These are phyloP conservation scores for Juncus effusus DNA, from an alignment of 176 grass and related monocot genomes.

Conservation along the genomic window DNA sequence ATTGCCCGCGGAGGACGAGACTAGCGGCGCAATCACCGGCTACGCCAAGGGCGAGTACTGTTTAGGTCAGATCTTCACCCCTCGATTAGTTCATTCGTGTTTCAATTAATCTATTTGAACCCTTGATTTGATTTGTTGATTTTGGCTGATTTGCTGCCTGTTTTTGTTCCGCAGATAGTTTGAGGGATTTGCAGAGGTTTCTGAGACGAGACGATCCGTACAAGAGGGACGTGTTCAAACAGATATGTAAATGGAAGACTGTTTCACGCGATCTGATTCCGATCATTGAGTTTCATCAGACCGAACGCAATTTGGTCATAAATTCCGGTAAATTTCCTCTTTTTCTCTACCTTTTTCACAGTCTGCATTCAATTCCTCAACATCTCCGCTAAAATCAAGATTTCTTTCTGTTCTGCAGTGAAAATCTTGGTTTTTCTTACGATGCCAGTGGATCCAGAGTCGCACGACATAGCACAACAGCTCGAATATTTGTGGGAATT, in stretches of 20 bases:
- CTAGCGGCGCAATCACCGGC: conserved; percentile 42
- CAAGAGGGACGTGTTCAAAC: conserved; percentile 72
- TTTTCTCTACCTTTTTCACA: conserved; percentile 2
- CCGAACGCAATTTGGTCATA: conserved; percentile 63
- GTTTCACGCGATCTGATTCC: conserved; percentile 71
- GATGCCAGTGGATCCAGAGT: conserved; percentile 73
- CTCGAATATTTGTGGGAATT: conserved; percentile 92
- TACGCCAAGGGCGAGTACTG: conserved; percentile 69
- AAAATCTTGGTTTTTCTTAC: conserved; percentile 98
- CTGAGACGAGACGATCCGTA: conserved; percentile 71
- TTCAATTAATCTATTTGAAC: not conserved
- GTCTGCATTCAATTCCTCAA: not conserved
- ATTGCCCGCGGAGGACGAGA: conserved; percentile 35
- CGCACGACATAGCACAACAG: conserved; percentile 68
- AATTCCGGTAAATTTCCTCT: conserved; percentile 40
- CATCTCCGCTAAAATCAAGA: not conserved
- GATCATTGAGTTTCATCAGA: conserved; percentile 75
- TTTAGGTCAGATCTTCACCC: conserved; percentile 39
- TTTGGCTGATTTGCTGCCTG: not conserved
- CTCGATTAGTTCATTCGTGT: not conserved
- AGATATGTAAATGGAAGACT: conserved; percentile 84
- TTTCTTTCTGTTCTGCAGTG: conserved; percentile 35
- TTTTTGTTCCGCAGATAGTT: conserved; percentile 48
- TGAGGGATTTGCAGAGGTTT: conserved; percentile 79
- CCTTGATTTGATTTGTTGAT: not conserved